These are phyloP conservation scores for Solanum sitiens DNA, from an alignment of 257 asterid genomes.

Conservation along the genomic window DNA sequence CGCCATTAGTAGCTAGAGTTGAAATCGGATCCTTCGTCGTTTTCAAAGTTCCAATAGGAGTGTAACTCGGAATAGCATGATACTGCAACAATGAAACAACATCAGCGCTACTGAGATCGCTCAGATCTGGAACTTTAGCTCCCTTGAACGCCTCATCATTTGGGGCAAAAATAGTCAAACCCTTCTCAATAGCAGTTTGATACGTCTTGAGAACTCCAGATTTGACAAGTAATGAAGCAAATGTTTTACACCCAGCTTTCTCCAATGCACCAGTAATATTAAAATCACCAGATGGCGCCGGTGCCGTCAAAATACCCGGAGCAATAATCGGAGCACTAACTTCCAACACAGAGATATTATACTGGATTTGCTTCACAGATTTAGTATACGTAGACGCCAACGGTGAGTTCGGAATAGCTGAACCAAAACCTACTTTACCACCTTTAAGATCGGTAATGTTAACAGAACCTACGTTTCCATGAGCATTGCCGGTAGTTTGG, in stretches of 20 bases:
- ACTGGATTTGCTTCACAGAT: slow-evolving; percentile 53
- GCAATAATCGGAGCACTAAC: slow-evolving; percentile 68
- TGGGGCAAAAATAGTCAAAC: slow-evolving; percentile 81
- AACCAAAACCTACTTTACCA: slow-evolving; percentile 88
- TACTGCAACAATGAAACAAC: slow-evolving; percentile 58
- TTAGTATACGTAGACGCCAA: slow-evolving; percentile 47
- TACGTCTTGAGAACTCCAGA: slow-evolving; percentile 61
- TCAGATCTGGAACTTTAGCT: slow-evolving; percentile 53
- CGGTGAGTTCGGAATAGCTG: slow-evolving; percentile 63
- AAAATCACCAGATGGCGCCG: slow-evolving; percentile 41
- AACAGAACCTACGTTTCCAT: slow-evolving; percentile 66
- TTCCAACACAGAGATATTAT: slow-evolving; percentile 71
- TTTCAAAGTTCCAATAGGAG: slow-evolving; percentile 68
- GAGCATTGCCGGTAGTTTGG: slow-evolving; percentile 92
- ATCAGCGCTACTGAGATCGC: slow-evolving; percentile 56
- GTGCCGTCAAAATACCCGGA: slow-evolving; percentile 47
- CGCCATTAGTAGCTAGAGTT: slow-evolving; percentile 83
- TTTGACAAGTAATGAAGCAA: slow-evolving; percentile 37
- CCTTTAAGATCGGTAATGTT: slow-evolving; percentile 79
- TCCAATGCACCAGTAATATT: slow-evolving; percentile 64
- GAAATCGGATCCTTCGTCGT: slow-evolving; percentile 36
- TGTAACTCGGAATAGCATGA: slow-evolving; percentile 69
- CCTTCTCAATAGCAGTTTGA: slow-evolving; percentile 41
- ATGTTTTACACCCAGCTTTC: slow-evolving; percentile 89
- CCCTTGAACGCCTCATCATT: slow-evolving; percentile 88